Evolutionary conservation across 768 basidiomycete species (phyloP), one percentile per base, ranked within the genome.

Genomic region (Rossbeevera mucosa): DNA sequence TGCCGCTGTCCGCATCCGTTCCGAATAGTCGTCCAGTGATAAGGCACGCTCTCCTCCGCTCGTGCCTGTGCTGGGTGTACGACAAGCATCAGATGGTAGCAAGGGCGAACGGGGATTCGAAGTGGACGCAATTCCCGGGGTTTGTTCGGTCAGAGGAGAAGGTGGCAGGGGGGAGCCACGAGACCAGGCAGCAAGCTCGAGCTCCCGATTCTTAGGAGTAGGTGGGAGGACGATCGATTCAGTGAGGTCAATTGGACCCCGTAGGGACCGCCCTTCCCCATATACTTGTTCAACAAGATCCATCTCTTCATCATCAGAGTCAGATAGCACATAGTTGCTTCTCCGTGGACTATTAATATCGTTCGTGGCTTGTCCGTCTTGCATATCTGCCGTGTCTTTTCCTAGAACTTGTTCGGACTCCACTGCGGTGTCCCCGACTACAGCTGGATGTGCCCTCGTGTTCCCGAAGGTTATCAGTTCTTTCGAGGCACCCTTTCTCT

Each of bases 221-320:
- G 84, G 80, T 5, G 88, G 92, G 38, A 95, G 73, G 18, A 94
- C 81, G 54, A 94, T 86, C 0, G 88, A 85, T 55, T 94, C 91
- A 11, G 88, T 83, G 14, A 97, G 71, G 65, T 95, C 86, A n/a
- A 86, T 78, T 38, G 82, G 70, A 47, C 83, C 84, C 29, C 83
- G 80, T 16, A 94, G 75, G 2, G 86, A 83, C 54, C 87, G 78
- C 46, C 86, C 82, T 30, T 80, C 71, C 13, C 95, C 95, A 57
- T 93, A 97, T 0, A 98, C 72, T 66, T 99, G 96, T 64, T 99
- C 96, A 4, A 98, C 92, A 6, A 99, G 77, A 68, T 99, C 96
- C 58, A 99, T 85, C 72, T 99, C 95, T 69, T 94, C 93, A 24
- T 88, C 83, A 12, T 83, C 81, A 44, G 66, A 60, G 45, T 51